A percentile compares a stretch with the other conserved stretches of the same genome.
Evolutionary conservation across 2,329 filamentous ascomycete genomes (phyloP).

Genomic region (Drechslera avenae): DNA sequence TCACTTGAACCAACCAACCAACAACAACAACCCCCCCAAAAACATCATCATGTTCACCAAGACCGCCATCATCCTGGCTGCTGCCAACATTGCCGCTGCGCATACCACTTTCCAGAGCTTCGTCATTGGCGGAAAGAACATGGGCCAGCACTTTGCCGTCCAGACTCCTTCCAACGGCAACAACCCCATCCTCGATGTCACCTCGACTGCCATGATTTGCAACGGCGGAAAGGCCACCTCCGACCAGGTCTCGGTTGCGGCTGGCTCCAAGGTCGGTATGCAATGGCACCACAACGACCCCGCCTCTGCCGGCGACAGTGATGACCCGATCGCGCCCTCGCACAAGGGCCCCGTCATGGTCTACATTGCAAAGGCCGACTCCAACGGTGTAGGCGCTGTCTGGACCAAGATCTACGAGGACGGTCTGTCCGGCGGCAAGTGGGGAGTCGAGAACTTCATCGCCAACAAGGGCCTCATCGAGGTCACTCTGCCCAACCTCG

Average conservation of each 20-base stretch:
- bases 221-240: slow-evolving; percentile 41
- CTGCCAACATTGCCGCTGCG: slow-evolving; percentile 40
- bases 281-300: slow-evolving; percentile 58
- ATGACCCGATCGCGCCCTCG: slow-evolving; percentile 60
- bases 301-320: slow-evolving; percentile 33
- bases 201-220: slow-evolving; percentile 43
- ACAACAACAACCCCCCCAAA: slow-evolving; percentile 23
- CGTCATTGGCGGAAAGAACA: slow-evolving; percentile 49
- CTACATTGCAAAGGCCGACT: slow-evolving; percentile 54
- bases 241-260: slow-evolving; percentile 54
- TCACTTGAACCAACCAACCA: slow-evolving; percentile 12
- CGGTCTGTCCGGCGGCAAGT: slow-evolving; percentile 40
- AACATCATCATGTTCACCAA: slow-evolving; percentile 43
- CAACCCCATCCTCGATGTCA: slow-evolving; percentile 47
- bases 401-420: slow-evolving; percentile 56
- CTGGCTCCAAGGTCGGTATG: slow-evolving; percentile 52
- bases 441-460: slow-evolving; percentile 50
- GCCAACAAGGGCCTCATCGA: slow-evolving; percentile 48
- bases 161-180: slow-evolving; percentile 52
- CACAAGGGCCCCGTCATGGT: slow-evolving; percentile 60
- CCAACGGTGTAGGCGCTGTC: slow-evolving; percentile 55
- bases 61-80: slow-evolving; percentile 39
- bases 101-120: slow-evolving; percentile 49
- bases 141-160: slow-evolving; percentile 47
- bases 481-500: slow-evolving; percentile 47